Base-by-base conservation (phyloP, 352 stramenopile species). In the Phytophthora chlamydospora region DNA sequence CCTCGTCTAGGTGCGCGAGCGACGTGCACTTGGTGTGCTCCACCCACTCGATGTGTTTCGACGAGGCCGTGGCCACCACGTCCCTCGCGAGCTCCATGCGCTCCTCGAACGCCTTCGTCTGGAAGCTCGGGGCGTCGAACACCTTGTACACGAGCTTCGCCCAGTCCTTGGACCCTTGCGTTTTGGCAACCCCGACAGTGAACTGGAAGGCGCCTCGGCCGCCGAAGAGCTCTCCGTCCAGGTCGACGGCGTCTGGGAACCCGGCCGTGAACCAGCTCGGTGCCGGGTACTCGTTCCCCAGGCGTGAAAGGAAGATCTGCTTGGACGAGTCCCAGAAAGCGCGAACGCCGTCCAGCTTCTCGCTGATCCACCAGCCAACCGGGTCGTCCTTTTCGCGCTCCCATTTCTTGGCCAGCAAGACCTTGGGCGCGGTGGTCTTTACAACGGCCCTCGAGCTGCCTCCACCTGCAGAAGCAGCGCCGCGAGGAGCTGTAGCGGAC, bases 201-300 rank as follows among this genome's bases (percentile, higher is more conserved):
- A 81, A 79, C 58, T 89, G 76, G 62, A 93, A 93, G 13, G 61
- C 60, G 16, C 70, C 72, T 31, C 83, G 74, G 5, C 84, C 81
- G 6, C 82, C 68, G 43, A 90, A 93, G 19, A 93, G 63, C 60
- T 93, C 84, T 11, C 84, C 84, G 38, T 93, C 84, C n/a, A 93
- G 74, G 43, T 87, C 62, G 19, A 83, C 36, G 51, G 89, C 71
- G 16, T 53, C 58, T 17, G 84, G 84, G n/a, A 93, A 78, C 0
- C 56, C 55, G n/a, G 57, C 42, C 6, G 64, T 86, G 58, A 90
- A 88, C 75, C 78, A 88, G 9, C 71, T 74, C 0, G 84, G 84
- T 7, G 80, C 84, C 0, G 73, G 75, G 48, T 88, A 91, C 34
- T 78, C 63, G 24, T 93, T 91, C 3, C 83, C 80, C 10, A 85